Conservation (phyloP, 495 filamentous ascomycete species). For the Aspergillus panamensis region DNA sequence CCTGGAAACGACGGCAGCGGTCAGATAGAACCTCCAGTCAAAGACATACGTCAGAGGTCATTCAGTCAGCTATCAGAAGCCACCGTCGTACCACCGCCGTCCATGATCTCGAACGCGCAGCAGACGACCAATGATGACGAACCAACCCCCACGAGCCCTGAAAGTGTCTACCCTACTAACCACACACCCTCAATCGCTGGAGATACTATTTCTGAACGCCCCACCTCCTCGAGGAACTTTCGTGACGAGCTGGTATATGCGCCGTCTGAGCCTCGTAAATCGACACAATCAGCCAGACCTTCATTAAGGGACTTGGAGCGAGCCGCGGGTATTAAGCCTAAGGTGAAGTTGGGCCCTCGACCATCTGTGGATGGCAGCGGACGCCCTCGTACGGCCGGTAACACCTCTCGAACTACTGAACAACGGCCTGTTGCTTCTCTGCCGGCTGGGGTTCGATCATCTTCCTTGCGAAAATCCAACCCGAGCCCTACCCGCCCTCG, state of each 20-base stretch:
- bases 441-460: conserved; percentile 48
- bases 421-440: conserved; percentile 71
- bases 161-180: conserved; percentile 23
- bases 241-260: conserved; percentile 41
- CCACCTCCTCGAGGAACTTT: conserved; percentile 28
- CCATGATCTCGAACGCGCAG: conserved; percentile 19
- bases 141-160: conserved; percentile 17
- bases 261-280: conserved; percentile 42
- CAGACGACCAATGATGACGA: conserved; percentile 18
- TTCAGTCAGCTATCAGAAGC: conserved; percentile 40
- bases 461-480: conserved; percentile 41
- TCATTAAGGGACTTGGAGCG: conserved; percentile 59
- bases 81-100: conserved; percentile 35
- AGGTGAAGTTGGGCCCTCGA: conserved; percentile 79
- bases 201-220: conserved; percentile 16
- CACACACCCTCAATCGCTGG: conserved; percentile 15
- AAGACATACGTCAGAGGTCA: conserved; percentile 29
- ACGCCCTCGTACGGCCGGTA: conserved; percentile 59
- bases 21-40: conserved; percentile 13
- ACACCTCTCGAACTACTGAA: conserved; percentile 40
- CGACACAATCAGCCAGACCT: conserved; percentile 64
- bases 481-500: conserved; percentile 37
- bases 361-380: conserved; percentile 68
- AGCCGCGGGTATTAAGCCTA: conserved; percentile 54
- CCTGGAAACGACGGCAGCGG: conserved; percentile 50